These are phyloP conservation scores for Anastatica hierochuntica DNA, from an alignment of 345 rosid species.

Conservation along the genomic window DNA sequence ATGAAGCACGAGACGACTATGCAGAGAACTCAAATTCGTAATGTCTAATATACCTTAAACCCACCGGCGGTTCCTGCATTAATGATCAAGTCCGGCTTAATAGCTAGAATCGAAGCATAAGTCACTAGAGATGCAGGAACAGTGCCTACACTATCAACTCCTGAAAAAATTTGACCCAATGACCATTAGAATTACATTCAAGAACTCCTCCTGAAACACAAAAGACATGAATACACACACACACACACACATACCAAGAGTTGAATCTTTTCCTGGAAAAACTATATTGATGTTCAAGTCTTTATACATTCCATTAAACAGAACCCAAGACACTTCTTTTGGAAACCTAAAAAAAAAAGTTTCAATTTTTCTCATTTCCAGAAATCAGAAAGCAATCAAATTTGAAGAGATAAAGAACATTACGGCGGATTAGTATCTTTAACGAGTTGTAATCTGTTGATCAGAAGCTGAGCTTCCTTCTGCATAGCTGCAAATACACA, in stretches of 20 bases:
- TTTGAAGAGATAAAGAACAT: conserved; percentile 24
- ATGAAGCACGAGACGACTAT: not conserved
- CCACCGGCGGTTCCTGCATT: conserved; percentile 97
- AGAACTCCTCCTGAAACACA: not conserved
- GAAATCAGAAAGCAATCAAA: conserved; percentile 4
- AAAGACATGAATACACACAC: not conserved
- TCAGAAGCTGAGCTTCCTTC: conserved; percentile 78
- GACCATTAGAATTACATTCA: not conserved
- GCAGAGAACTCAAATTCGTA: not conserved
- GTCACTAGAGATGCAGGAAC: conserved; percentile 78
- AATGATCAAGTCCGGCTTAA: conserved; percentile 69
- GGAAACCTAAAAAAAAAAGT: conserved; percentile 70
- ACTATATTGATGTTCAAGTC: conserved; percentile 51
- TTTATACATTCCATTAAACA: conserved; percentile 61
- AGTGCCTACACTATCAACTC: conserved; percentile 77
- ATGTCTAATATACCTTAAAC: conserved; percentile 43
- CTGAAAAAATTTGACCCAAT: conserved; percentile 35
- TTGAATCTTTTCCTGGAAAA: conserved; percentile 74
- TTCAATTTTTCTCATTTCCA: not conserved
- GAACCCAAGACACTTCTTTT: conserved; percentile 71
- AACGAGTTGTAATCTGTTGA: conserved; percentile 46
- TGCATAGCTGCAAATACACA: conserved; percentile 56
- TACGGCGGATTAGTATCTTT: conserved; percentile 48
- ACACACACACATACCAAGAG: conserved; percentile 41
- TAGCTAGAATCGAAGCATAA: conserved; percentile 65